These are phyloP conservation scores for Periconia macrospinosa DNA, from an alignment of 2,329 filamentous ascomycete genomes.

Conservation along the genomic window DNA sequence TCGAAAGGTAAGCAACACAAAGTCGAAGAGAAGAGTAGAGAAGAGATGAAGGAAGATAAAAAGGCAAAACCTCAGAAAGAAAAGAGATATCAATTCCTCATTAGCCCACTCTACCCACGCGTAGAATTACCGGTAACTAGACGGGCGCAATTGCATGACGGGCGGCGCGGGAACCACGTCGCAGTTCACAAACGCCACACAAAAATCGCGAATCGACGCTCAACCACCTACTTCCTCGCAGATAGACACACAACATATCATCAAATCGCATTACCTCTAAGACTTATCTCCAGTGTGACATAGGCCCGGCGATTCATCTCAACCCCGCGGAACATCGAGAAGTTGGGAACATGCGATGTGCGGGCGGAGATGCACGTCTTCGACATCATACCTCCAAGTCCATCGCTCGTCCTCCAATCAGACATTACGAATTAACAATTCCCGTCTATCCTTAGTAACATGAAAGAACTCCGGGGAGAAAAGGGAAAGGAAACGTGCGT, in stretches of 20 bases:
- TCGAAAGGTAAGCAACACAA: neutral
- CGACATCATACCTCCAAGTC: neutral
- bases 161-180: too few relatives aligned
- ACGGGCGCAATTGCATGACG: neutral
- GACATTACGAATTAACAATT: neutral
- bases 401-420: neutral
- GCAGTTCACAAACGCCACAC: too few relatives aligned
- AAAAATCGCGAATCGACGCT: too few relatives aligned
- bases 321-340: slow-evolving; percentile 6
- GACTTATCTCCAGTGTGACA: neutral
- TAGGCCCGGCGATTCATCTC: neutral
- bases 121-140: neutral
- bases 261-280: neutral
- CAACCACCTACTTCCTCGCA: neutral
- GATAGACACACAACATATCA: neutral
- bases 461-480: slow-evolving; percentile 28
- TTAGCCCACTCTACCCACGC: neutral
- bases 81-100: neutral
- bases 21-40: neutral
- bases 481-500: neutral
- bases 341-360: neutral
- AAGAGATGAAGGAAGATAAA: neutral
- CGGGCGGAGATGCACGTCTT: neutral
- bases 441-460: neutral
- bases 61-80: neutral